Evolutionary conservation across 2,329 filamentous ascomycete species (phyloP).

Genomic region (Phaeosphaeriaceae sp.): DNA sequence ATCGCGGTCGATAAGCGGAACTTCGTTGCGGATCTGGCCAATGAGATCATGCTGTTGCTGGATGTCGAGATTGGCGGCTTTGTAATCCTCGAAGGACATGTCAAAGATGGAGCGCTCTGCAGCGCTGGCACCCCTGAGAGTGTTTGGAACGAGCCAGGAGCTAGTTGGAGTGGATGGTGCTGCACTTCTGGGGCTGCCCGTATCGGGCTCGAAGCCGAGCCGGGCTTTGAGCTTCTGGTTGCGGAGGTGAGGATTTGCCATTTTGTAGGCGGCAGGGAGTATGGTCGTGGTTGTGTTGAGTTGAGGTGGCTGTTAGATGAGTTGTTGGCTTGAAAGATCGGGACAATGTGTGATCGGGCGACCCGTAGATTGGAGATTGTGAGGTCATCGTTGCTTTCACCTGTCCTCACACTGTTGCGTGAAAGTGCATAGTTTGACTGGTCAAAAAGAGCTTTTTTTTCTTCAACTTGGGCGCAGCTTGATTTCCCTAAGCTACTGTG

Average conservation of each 20-base stretch:
- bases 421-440: neutral
- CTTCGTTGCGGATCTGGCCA: conserved; percentile 9
- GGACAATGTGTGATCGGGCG: neutral
- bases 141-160: neutral
- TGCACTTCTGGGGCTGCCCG: neutral
- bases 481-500: neutral
- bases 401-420: neutral
- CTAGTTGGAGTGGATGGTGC: neutral
- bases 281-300: neutral
- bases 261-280: neutral
- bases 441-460: neutral
- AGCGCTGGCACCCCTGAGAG: neutral
- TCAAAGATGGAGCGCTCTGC: neutral
- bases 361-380: neutral
- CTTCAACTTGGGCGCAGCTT: neutral
- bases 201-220: neutral
- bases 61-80: conserved; percentile 9
- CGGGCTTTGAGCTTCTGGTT: neutral
- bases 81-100: conserved; percentile 12
- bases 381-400: neutral
- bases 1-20: conserved; percentile 13
- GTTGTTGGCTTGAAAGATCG: neutral
- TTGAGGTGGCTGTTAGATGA: neutral
- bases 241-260: neutral
- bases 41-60: conserved; percentile 8